These are phyloP conservation scores for Zymoseptoria brevis DNA, from an alignment of 2,329 filamentous ascomycete species.

Conservation along the genomic window DNA sequence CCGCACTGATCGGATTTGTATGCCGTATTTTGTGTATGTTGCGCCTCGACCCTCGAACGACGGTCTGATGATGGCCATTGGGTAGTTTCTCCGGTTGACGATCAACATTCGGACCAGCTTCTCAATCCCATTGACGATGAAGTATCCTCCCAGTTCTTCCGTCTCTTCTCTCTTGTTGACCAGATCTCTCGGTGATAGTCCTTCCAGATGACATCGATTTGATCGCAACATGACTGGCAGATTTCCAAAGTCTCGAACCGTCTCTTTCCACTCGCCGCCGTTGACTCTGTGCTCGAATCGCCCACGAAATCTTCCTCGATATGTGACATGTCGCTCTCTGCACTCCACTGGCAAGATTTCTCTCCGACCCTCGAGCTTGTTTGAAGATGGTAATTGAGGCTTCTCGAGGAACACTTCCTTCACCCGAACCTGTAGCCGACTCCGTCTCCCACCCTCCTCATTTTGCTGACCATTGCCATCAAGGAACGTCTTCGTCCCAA, in stretches of 20 bases:
- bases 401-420: constrained; percentile 78
- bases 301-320: constrained; percentile 76
- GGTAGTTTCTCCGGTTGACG: constrained; percentile 84
- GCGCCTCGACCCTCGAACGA: constrained; percentile 84
- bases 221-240: constrained; percentile 92
- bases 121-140: constrained; percentile 95
- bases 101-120: constrained; percentile 92
- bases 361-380: constrained; percentile 76
- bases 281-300: constrained; percentile 83
- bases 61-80: constrained; percentile 84
- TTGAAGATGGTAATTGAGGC: constrained; percentile 66
- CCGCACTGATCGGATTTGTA: constrained; percentile 83
- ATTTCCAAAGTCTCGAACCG: constrained; percentile 75
- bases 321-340: constrained; percentile 85
- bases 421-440: constrained; percentile 69
- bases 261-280: constrained; percentile 73
- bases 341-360: constrained; percentile 89
- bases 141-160: constrained; percentile 93
- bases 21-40: constrained; percentile 81
- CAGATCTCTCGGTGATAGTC: constrained; percentile 71
- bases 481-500: constrained; percentile 79
- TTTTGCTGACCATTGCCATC: constrained; percentile 56
- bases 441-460: constrained; percentile 47
- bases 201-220: constrained; percentile 82
- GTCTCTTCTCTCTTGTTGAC: constrained; percentile 88